phyloP scores from a whole-genome alignment of 352 stramenopile genomes.

The Peronospora destructor region DNA sequence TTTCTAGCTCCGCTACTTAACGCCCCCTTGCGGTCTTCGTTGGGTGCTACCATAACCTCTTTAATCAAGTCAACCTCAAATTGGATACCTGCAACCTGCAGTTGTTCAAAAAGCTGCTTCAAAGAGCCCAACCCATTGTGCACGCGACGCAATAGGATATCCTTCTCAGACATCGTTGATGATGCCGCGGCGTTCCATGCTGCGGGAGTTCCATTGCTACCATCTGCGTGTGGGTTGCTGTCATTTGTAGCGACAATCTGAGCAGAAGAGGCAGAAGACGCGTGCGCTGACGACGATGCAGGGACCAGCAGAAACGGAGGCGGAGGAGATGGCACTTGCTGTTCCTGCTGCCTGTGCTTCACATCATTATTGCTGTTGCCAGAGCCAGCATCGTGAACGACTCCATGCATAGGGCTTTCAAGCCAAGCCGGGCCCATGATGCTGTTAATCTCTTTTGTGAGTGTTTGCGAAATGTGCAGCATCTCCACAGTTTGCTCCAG shows the following conservation, averaged over 20 bases:
- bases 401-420: constrained; percentile 1
- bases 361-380: constrained; percentile 9
- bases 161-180: constrained; percentile 24
- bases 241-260: constrained; percentile 32
- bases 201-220: constrained; percentile 14
- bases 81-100: constrained; percentile 75
- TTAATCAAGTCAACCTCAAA: constrained; percentile 81
- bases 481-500: constrained; percentile 76
- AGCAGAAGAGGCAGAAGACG: constrained; percentile 28
- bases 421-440: constrained; percentile 33
- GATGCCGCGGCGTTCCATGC: constrained; percentile 12
- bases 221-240: constrained; percentile 8
- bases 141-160: constrained; percentile 47
- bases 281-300: constrained; percentile 27
- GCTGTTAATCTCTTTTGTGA: constrained; percentile 42
- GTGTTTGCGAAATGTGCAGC: constrained; percentile 47
- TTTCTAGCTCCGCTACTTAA: constrained; percentile 24
- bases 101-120: constrained; percentile 67
- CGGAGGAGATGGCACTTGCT: constrained; percentile 19
- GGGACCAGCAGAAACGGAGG: constrained; percentile 43
- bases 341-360: constrained; percentile 8
- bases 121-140: constrained; percentile 53
- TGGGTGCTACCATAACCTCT: constrained; percentile 54
- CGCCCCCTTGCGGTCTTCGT: constrained; percentile 44
- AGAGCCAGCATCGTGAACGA: constrained; percentile 1